Conservation (phyloP, 257 asterid species). For the Echites panduratus region DNA sequence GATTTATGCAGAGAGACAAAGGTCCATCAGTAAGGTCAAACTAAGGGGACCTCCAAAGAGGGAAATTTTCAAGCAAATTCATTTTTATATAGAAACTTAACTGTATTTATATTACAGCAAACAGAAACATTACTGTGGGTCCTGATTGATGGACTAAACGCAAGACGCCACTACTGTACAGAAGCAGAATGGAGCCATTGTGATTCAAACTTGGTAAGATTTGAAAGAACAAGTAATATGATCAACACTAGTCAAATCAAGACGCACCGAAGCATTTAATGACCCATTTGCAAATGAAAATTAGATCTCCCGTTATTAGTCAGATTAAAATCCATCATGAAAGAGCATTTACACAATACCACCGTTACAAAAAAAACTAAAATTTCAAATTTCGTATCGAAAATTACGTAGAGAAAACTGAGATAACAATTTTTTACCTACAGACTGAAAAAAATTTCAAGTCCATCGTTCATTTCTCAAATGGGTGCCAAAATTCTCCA, state of each 20-base stretch:
- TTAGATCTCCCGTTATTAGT: constrained; percentile 1
- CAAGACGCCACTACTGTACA: background rate
- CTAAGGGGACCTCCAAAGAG: background rate
- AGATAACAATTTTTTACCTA: background rate
- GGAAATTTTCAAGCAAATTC: background rate
- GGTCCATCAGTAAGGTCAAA: background rate
- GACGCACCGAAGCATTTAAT: background rate
- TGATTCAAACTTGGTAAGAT: background rate
- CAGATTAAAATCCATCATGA: background rate
- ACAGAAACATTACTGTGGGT: constrained; percentile 1
- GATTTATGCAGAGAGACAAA: background rate
- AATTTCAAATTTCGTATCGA: constrained; percentile 6
- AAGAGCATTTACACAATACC: background rate
- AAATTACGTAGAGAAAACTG: background rate
- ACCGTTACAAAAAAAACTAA: background rate
- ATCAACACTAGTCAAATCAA: background rate
- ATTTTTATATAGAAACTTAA: background rate
- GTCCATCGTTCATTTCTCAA: no score
- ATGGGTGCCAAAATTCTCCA: no score
- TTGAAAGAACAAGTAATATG: background rate
- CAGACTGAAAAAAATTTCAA: background rate
- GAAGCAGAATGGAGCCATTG: constrained; percentile 7
- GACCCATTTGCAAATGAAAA: background rate
- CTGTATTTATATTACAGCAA: background rate
- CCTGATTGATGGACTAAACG: background rate